Conservation (phyloP, 345 rosid genomes). For the Pistacia atlantica region DNA sequence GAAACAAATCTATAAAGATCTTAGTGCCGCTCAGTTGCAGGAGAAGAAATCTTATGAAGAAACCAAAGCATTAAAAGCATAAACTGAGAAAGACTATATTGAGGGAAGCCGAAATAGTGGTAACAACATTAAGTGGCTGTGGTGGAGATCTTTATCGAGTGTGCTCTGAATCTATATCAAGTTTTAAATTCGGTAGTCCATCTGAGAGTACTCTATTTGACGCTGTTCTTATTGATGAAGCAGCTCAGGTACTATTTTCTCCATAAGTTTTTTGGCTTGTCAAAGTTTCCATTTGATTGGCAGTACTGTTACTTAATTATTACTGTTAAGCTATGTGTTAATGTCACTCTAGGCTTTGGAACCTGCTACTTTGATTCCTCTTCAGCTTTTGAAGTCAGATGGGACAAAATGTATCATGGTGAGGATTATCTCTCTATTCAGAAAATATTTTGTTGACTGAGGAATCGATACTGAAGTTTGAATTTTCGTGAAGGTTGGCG, state of each 20-base stretch:
- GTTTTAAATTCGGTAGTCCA: slow-evolving; percentile 67
- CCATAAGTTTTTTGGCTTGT: slow-evolving; percentile 26
- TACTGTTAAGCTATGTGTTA: slow-evolving; percentile 23
- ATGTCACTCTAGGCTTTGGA: slow-evolving; percentile 76
- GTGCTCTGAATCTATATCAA: slow-evolving; percentile 80
- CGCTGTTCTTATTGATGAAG: slow-evolving; percentile 96
- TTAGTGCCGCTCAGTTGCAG: slow-evolving; percentile 75
- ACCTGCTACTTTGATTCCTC: slow-evolving; percentile 98
- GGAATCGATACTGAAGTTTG: slow-evolving; percentile 21
- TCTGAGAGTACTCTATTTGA: slow-evolving; percentile 85
- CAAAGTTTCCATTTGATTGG: slow-evolving; percentile 21
- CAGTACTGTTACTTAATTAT: slow-evolving; percentile 14
- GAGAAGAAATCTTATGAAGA: slow-evolving; percentile 79
- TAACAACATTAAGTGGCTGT: slow-evolving; percentile 93
- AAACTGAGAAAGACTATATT: slow-evolving; percentile 79
- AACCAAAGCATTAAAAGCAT: slow-evolving; percentile 61
- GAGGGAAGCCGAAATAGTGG: slow-evolving; percentile 94
- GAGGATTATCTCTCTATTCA: slow-evolving; percentile 25
- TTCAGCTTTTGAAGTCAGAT: slow-evolving; percentile 83
- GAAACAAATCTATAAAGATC: slow-evolving; percentile 80
- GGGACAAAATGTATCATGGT: slow-evolving; percentile 95
- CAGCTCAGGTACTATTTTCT: slow-evolving; percentile 72
- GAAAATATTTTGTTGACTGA: neutral
- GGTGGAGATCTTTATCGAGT: slow-evolving; percentile 97
- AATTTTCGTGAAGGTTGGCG: slow-evolving; percentile 71